Evolutionary conservation across 208 protist species (phyloP), one percentile per base, ranked within the genome.

Genomic region (Trypanosoma scelopori): DNA sequence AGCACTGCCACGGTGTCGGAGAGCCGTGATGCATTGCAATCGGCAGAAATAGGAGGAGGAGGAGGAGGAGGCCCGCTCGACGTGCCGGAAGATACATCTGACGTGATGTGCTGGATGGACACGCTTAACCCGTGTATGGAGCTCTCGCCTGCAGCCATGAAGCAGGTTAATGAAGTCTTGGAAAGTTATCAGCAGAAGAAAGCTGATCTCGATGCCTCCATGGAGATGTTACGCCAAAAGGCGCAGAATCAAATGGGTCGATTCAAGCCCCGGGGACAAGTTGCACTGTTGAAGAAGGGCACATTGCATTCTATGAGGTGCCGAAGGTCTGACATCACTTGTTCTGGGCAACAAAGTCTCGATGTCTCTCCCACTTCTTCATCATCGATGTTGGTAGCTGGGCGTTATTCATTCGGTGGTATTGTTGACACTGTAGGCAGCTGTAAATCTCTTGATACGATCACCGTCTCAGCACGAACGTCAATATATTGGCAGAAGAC

Each of bases 201-300:
- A 59, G 12, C 16, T 27, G 51, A 73, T 48, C 41, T 73, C 11
- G 20, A 18, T 20, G n/a, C 22, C 27, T 65, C 59, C 11, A 50
- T 53, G 20, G 28, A 55, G 43, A n/a, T 22, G 7, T 66, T 73
- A 51, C 43, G 42, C 41, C 13, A n/a, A 5, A 60, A 60, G 55
- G 59, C 52, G 42, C 22, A 37, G 52, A 43, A 61, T 0, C 57
- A 73, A 32, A 42, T 9, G 28, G 22, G 55, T 11, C 13, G 56
- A 9, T 65, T 71, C 23, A 56, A 60, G 15, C 49, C 56, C 0
- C 12, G 53, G 18, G 63, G 51, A 28, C 13, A 15, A 25, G 52
- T 52, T 48, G 63, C n/a, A n/a, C n/a, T 68, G 22, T 37, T 22
- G 18, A 0, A 52, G 43, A 52, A 68, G 20, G 63, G 60, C n/a